Evolutionary conservation across 495 filamentous ascomycete species (phyloP), one percentile per base, ranked within the genome.

Genomic region (Cetradonia linearis): DNA sequence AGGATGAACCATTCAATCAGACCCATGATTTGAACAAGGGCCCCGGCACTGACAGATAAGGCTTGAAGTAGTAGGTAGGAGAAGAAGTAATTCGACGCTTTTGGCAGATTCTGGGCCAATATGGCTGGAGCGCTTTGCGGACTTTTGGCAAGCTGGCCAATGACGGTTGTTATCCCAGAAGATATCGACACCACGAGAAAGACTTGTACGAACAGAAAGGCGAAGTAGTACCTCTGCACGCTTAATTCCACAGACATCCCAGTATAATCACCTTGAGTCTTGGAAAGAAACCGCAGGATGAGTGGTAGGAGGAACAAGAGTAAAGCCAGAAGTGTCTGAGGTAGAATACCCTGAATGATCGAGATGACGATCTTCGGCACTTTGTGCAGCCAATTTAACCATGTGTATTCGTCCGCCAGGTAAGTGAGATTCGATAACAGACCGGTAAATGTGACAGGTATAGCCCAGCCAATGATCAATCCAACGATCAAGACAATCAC

Each of bases 61-160:
- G 91, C 89, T 68, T 96, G 94, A 23, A 98, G 82, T 69, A 97
- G 84, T 84, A 98, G 90, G 76, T 98, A 98, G 5, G 88, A 90
- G 76, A 96, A 97, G 76, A 97, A 98, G 72, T 96, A 97, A 69
- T 96, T 95, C 62, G 88, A 86, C 2, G 91, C 88, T 71, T 84
- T 86, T 42, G 93, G 93, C 40, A 98, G 78, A 64, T 92, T 92
- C 33, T 76, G 68, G 2, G 92, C 93, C 57, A 98, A 71, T n/a
- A 89, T 75, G 28, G 82, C 69, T 0, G 90, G 83, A 70, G 81
- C 76, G 63, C 77, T 76, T 57, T 62, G 56, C 18, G 66, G 66
- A 18, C 20, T 36, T 5, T 64, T 27, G 3, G 64, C 53, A 38
- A 68, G 23, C 30, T 68, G 36, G 18, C 71, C 71, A 47, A 88